Conservation (phyloP, 164 flowering plant genomes). For the Dillenia suffruticosa region DNA sequence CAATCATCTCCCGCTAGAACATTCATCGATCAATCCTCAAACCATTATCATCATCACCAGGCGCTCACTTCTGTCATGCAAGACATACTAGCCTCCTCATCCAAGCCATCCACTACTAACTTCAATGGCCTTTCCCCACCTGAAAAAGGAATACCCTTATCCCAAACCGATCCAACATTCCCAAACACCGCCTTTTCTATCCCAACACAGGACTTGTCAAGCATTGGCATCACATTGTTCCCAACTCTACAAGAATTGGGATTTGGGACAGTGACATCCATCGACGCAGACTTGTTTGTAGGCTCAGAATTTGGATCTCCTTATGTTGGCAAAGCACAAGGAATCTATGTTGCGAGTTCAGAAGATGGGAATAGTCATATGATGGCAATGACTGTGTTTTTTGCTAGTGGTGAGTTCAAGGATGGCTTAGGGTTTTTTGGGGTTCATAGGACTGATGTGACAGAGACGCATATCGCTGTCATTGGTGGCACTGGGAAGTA, state of each 20-base stretch:
- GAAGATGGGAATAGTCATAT: slow-evolving; percentile 45
- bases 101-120: slow-evolving; percentile 14
- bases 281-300: slow-evolving; percentile 24
- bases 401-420: slow-evolving; percentile 16
- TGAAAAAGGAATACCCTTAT: slow-evolving; percentile 18
- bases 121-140: slow-evolving; percentile 27
- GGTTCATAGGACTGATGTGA: slow-evolving; percentile 25
- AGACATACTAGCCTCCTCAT: slow-evolving; percentile 15
- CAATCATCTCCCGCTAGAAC: slow-evolving; percentile 23
- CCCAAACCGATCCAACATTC: slow-evolving; percentile 12
- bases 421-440: slow-evolving; percentile 56
- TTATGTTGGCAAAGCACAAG: slow-evolving; percentile 45
- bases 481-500: slow-evolving; percentile 61
- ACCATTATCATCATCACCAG: slow-evolving; percentile 13
- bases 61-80: slow-evolving; percentile 27
- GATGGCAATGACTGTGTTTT: slow-evolving; percentile 41
- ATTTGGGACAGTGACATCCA: slow-evolving; percentile 21
- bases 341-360: slow-evolving; percentile 39
- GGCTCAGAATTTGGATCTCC: slow-evolving; percentile 10
- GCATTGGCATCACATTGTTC: slow-evolving; percentile 12
- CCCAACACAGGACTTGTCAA: slow-evolving; percentile 21
- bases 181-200: slow-evolving; percentile 13
- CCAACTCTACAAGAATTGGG: slow-evolving; percentile 36
- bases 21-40: slow-evolving; percentile 22
- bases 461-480: slow-evolving; percentile 50